Percentiles rank a stretch among this genome's conserved stretches.
Conservation (phyloP, 2,329 filamentous ascomycete species). For the Pyricularia grisea region DNA sequence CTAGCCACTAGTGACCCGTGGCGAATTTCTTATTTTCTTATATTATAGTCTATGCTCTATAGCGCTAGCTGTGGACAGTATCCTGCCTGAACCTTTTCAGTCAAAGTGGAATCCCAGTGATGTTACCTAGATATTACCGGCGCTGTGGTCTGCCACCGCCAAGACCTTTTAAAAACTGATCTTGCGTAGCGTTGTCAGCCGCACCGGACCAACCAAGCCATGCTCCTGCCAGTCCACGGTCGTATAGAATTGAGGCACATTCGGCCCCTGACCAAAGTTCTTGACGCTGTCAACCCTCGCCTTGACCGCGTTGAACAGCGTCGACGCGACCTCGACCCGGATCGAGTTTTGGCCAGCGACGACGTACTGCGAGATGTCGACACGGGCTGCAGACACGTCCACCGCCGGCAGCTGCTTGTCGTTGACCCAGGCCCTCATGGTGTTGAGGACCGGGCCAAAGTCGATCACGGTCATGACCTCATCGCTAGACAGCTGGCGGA, state of each 20-base stretch:
- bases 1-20: too few relatives aligned
- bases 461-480: slow-evolving; percentile 4
- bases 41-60: too few relatives aligned
- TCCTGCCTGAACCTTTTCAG: too few relatives aligned
- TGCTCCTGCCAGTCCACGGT: neutral
- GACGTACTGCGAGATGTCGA: slow-evolving; percentile 5
- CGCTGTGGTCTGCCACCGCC: too few relatives aligned
- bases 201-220: neutral
- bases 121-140: too few relatives aligned
- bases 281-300: neutral
- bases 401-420: slow-evolving; percentile 5
- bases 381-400: slow-evolving; percentile 4
- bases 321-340: neutral
- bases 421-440: slow-evolving; percentile 5
- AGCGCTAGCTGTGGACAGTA: too few relatives aligned
- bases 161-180: neutral
- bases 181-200: neutral
- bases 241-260: neutral
- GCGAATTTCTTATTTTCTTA: too few relatives aligned
- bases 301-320: neutral
- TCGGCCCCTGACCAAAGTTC: neutral
- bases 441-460: slow-evolving; percentile 7
- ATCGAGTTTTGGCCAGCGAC: slow-evolving; percentile 5
- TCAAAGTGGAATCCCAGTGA: too few relatives aligned
- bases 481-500: neutral